These are phyloP conservation scores for Panaeolus cyanescens DNA, from an alignment of 768 basidiomycete genomes.

Conservation along the genomic window DNA sequence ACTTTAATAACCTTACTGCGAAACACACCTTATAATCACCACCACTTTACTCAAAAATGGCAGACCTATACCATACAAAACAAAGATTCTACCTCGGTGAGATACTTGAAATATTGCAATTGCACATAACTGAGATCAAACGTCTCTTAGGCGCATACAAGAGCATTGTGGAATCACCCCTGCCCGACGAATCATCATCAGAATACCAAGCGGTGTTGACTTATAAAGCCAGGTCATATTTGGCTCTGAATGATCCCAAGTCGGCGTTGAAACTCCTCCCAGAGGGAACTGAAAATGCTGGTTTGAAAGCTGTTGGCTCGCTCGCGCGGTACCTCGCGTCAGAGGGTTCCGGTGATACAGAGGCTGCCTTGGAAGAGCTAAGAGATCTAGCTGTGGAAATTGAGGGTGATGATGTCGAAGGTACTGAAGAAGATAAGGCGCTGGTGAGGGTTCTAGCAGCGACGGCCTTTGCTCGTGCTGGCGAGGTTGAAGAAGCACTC, in stretches of 20 bases:
- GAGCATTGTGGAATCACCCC: conserved; percentile 50
- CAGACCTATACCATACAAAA: neutral
- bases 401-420: conserved; percentile 76
- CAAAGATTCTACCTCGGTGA: neutral
- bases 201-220: conserved; percentile 68
- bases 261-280: conserved; percentile 61
- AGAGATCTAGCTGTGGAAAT: conserved; percentile 87
- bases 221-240: conserved; percentile 77
- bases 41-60: neutral
- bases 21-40: neutral
- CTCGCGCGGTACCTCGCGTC: conserved; percentile 71
- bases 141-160: conserved; percentile 61
- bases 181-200: conserved; percentile 62
- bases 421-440: conserved; percentile 67
- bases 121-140: neutral
- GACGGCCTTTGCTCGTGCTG: conserved; percentile 83
- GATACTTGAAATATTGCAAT: neutral
- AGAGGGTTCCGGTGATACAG: conserved; percentile 44
- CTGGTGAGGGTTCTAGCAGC: conserved; percentile 80
- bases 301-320: conserved; percentile 69
- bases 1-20: neutral
- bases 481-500: conserved; percentile 89
- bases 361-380: conserved; percentile 73
- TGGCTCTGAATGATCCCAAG: conserved; percentile 65
- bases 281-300: conserved; percentile 58